A percentile compares a stretch with the other conserved stretches of the same genome.
Evolutionary conservation across 2,329 filamentous ascomycete species (phyloP).

Genomic region (Pseudogymnoascus sp.): DNA sequence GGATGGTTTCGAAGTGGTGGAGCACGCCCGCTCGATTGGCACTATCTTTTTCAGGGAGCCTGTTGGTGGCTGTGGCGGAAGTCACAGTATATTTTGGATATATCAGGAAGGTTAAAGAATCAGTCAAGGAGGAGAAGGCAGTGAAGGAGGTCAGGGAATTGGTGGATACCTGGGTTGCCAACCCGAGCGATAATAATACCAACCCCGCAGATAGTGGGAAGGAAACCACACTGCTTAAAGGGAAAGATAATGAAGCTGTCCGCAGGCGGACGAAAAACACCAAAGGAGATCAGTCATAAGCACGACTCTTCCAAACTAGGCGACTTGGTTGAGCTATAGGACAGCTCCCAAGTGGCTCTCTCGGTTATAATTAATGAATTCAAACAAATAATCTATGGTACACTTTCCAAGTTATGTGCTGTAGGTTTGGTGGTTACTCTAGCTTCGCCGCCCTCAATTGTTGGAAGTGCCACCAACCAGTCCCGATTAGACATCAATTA

Average conservation of each 20-base stretch:
- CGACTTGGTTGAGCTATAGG: neutral
- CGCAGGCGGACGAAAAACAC: neutral
- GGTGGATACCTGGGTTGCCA: constrained; percentile 58
- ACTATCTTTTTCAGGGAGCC: constrained; percentile 61
- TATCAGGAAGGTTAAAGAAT: constrained; percentile 61
- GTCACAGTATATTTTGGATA: constrained; percentile 72
- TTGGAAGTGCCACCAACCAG: neutral
- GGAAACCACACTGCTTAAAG: neutral
- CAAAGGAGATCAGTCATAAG: neutral
- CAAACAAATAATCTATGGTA: neutral
- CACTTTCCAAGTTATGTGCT: neutral
- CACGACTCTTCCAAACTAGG: neutral
- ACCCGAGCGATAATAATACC: neutral
- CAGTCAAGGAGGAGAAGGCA: constrained; percentile 54
- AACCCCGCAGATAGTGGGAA: no score
- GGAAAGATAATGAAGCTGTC: neutral
- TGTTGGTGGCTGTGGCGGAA: constrained; percentile 66
- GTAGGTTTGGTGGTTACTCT: neutral
- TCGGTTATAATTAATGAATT: neutral
- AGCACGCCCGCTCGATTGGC: constrained; percentile 61
- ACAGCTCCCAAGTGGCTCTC: neutral
- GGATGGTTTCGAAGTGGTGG: constrained; percentile 73
- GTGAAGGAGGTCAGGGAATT: constrained; percentile 61
- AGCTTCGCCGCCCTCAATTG: neutral
- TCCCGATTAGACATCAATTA: neutral